Percentiles rank a stretch among this genome's conserved stretches.
Conservation (phyloP, 2,329 filamentous ascomycete species). For the Aspergillus piperis region DNA sequence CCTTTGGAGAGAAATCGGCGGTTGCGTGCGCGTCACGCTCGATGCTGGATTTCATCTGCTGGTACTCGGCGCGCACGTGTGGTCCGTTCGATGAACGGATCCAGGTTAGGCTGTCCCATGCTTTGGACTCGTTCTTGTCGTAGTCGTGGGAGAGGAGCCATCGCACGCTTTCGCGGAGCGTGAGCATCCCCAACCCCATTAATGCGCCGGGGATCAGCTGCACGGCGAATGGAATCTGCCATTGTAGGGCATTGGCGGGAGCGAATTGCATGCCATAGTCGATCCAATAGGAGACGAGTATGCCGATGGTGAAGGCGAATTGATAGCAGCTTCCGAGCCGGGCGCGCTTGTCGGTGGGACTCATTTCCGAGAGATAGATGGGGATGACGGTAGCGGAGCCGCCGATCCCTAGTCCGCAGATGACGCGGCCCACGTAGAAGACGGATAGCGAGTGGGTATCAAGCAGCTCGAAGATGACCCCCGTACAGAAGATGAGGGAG, state of each 20-base stretch:
- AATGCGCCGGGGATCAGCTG: constrained; percentile 52
- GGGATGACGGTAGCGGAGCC: constrained; percentile 48
- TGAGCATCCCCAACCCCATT: constrained; percentile 52
- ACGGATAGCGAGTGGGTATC: constrained; percentile 47
- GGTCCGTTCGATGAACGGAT: constrained; percentile 50
- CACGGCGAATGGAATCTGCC: constrained; percentile 59
- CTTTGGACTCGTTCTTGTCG: constrained; percentile 37
- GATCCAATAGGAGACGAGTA: constrained; percentile 57
- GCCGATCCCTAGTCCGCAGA: constrained; percentile 53
- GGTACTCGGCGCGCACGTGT: constrained; percentile 48
- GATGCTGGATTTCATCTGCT: constrained; percentile 52
- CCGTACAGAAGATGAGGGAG: constrained; percentile 50
- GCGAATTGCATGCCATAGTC: constrained; percentile 48
- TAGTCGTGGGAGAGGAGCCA: constrained; percentile 54
- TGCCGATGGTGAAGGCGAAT: constrained; percentile 53
- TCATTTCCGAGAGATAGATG: constrained; percentile 50
- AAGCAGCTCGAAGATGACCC: constrained; percentile 50
- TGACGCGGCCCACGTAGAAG: constrained; percentile 52
- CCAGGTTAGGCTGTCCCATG: constrained; percentile 53
- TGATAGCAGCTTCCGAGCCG: constrained; percentile 56
- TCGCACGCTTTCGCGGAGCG: constrained; percentile 52
- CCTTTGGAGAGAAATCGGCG: constrained; percentile 46
- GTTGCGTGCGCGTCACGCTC: constrained; percentile 49
- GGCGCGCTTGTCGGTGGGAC: constrained; percentile 50
- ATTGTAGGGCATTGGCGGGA: constrained; percentile 44